phyloP scores from a whole-genome alignment of 805 yeast species.

The Saccharomycopsis selenospora region DNA sequence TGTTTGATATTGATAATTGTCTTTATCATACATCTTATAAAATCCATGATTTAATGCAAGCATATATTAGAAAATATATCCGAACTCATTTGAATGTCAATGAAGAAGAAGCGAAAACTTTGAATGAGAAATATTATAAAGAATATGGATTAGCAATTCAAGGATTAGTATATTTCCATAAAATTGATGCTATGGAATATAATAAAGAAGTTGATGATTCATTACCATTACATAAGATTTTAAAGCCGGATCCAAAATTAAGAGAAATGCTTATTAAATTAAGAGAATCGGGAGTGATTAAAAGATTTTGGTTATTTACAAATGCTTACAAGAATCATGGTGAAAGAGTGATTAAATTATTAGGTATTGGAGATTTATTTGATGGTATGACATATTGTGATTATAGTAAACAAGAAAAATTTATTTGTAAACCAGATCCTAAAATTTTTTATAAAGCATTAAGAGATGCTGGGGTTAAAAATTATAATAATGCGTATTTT shows the following conservation, averaged over 20 bases:
- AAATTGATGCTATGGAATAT: constrained; percentile 82
- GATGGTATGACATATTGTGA: constrained; percentile 95
- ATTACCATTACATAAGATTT: constrained; percentile 73
- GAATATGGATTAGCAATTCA: constrained; percentile 91
- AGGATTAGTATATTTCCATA: constrained; percentile 60
- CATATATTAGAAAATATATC: constrained; percentile 75
- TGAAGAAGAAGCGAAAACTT: constrained; percentile 64
- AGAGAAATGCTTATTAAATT: constrained; percentile 46
- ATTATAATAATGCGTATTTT: constrained; percentile 51
- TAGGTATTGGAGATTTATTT: constrained; percentile 88
- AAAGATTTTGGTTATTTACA: constrained; percentile 84
- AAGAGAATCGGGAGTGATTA: constrained; percentile 42
- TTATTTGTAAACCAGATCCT: constrained; percentile 86
- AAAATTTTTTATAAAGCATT: constrained; percentile 61
- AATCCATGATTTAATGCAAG: constrained; percentile 85
- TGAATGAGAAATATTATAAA: constrained; percentile 71
- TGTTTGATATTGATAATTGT: constrained; percentile 92
- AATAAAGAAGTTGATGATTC: constrained; percentile 88
- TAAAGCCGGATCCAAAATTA: constrained; percentile 51
- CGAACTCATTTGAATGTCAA: constrained; percentile 51
- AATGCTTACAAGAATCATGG: constrained; percentile 94
- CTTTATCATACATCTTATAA: constrained; percentile 66
- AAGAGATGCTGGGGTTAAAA: constrained; percentile 50
- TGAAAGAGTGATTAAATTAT: constrained; percentile 61
- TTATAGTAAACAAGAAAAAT: constrained; percentile 52